Base-by-base conservation (phyloP, 768 basidiomycete species). In the Russula emetica region DNA sequence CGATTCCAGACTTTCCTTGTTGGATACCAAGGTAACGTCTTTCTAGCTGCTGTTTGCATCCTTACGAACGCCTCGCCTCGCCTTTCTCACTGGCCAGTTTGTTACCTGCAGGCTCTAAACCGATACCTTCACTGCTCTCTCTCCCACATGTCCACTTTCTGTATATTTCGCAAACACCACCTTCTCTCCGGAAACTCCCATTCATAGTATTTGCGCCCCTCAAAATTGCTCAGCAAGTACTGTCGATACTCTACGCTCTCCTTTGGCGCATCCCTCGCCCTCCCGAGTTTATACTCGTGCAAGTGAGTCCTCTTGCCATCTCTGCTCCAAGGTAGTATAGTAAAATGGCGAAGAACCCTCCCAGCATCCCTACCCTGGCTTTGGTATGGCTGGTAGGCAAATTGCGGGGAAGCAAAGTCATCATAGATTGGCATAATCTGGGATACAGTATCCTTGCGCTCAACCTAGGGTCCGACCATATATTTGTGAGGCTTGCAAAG, bases 381-480 rank as follows among this genome's bases (percentile, higher is more conserved):
- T 77, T 98, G 22, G 92, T 91, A 3, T 90, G 90, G 80, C 73
- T 94, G 30, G 85, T 87, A 1, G 82, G 83, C 24, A 71, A 77
- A 22, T 70, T 92, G 18, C 81, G 85, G 20, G 87, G 90, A 3
- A 88, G 87, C 68, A 92, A 90, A 70, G 78, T 99, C 68, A 90
- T 99, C 64, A 94, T 99, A 60, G 97, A 99, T 76, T 99, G 97
- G 97, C 97, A 99, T 73, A 99, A 99, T 74, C 83, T 96, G 28
- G 97, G 97, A 20, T 94, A 93, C 73, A 96, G 86, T 67, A 94
- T 98, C 52, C 83, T 99, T 54, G 89, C 88, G 1, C 74, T 99
- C 67, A 88, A 85, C 69, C 76, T 94, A n/a, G 90, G 93, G 0
- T 63, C 78, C 1, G 72, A 74, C 0, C 90, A 94, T 72, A 73